A percentile compares a stretch with the other conserved stretches of the same genome.
Conservation (phyloP, 2,329 filamentous ascomycete species). For the Aureobasidium pullulans region DNA sequence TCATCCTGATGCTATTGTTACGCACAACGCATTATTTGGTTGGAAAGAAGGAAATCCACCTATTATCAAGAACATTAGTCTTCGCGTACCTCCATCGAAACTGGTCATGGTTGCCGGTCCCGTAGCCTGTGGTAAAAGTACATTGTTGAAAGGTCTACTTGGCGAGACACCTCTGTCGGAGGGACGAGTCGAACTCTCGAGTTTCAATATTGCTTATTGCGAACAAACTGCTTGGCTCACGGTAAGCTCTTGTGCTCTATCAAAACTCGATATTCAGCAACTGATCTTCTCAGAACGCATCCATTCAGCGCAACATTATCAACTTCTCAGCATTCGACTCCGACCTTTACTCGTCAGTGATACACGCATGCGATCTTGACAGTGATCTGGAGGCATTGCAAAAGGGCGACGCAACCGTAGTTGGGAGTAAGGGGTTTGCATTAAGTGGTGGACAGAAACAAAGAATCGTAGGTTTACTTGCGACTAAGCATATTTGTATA, state of each 20-base stretch:
- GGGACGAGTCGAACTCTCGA: conserved; percentile 46
- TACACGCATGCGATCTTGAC: conserved; percentile 64
- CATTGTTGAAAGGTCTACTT: conserved; percentile 38
- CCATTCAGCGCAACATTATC: conserved; percentile 68
- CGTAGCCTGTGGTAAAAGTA: conserved; percentile 48
- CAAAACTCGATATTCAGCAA: neutral
- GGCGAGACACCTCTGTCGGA: conserved; percentile 32
- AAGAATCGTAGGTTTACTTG: conserved; percentile 54
- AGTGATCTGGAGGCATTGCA: conserved; percentile 72
- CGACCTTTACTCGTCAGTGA: conserved; percentile 60
- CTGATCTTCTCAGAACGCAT: conserved; percentile 68
- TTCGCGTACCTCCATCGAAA: conserved; percentile 35
- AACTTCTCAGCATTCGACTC: conserved; percentile 61
- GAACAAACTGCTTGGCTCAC: neutral
- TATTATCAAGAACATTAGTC: conserved; percentile 33
- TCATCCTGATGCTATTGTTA: conserved; percentile 41
- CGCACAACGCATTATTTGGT: conserved; percentile 27
- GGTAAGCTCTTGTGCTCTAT: neutral
- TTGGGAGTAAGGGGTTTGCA: conserved; percentile 79
- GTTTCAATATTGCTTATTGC: conserved; percentile 31
- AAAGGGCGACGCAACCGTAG: conserved; percentile 65
- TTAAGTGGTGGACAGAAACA: conserved; percentile 77
- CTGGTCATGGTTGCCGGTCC: conserved; percentile 44
- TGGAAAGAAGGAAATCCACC: conserved; percentile 39
- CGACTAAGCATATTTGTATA: neutral